A percentile compares a stretch with the other conserved stretches of the same genome.
Conservation (phyloP, 2,329 filamentous ascomycete species). For the Albifimbria verrucaria region DNA sequence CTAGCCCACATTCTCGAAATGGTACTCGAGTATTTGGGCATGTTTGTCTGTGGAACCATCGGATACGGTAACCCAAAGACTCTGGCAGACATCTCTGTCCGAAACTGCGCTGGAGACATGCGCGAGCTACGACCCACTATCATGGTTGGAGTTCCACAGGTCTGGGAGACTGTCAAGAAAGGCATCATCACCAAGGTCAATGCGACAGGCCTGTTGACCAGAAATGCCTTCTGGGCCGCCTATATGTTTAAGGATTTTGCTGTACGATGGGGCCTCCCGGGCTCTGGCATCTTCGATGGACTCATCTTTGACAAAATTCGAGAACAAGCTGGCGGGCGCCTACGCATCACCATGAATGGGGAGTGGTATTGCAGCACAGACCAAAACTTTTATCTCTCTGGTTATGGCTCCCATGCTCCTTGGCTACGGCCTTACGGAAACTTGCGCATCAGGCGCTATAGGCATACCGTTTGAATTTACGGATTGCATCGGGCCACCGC, state of each 20-base stretch:
- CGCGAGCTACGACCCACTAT: constrained; percentile 80
- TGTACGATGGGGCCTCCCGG: constrained; percentile 55
- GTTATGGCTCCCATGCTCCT: constrained; percentile 86
- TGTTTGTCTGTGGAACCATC: constrained; percentile 86
- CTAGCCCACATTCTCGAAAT: constrained; percentile 88
- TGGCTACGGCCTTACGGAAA: constrained; percentile 86
- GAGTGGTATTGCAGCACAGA: constrained; percentile 80
- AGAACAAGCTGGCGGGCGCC: constrained; percentile 78
- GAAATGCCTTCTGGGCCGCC: constrained; percentile 69
- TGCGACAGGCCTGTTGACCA: constrained; percentile 62
- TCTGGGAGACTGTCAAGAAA: constrained; percentile 92
- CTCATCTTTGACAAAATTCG: constrained; percentile 85
- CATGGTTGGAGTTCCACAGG: constrained; percentile 81
- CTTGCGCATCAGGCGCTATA: constrained; percentile 69
- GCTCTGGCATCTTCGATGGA: constrained; percentile 69
- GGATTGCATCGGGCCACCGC: constrained; percentile 68
- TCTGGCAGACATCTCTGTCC: constrained; percentile 75
- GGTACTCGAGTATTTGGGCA: constrained; percentile 79
- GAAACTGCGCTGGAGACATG: constrained; percentile 86
- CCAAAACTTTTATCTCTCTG: constrained; percentile 83
- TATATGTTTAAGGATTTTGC: constrained; percentile 50
- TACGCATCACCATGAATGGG: constrained; percentile 85
- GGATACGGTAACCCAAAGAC: constrained; percentile 87
- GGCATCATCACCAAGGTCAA: constrained; percentile 77
- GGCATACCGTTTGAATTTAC: constrained; percentile 73